Evolutionary conservation across 352 stramenopile genomes (phyloP), one percentile per base, ranked within the genome.

Genomic region (Phytopythium vexans): DNA sequence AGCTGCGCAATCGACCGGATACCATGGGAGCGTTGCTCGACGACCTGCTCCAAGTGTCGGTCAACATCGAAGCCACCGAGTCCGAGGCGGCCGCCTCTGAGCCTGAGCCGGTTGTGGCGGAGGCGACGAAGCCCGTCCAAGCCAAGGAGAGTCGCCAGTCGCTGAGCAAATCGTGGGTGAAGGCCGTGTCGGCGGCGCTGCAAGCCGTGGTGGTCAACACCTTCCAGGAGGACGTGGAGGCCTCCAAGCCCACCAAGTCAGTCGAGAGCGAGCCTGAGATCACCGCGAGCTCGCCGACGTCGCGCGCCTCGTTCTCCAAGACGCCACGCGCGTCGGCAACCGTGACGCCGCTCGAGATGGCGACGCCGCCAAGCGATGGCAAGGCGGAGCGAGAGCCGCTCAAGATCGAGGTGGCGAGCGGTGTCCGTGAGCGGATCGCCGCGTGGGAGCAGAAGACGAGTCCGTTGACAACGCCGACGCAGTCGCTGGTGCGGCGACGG

Each of bases 21-120:
- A 59, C 61, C 47, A 73, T 88, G 52, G 47, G 60, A 32, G 62
- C 64, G 12, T 54, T 89, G 42, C 39, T 91, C 32, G 68, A 70
- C 47, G 63, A 88, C 36, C 60, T 91, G 46, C 58, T 91, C 38
- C n/a, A 83, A 41, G 65, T 91, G 40, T 58, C 66, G 8, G 54
- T 69, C 52, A 48, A 39, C 10, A 37, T 51, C 14, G 71, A 76
- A 55, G 58, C 64, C 7, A 55, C 67, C 33, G 34, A 51, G 32
- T 33, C 52, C 34, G 41, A 60, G 14, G 42, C 58, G 31, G 41
- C 46, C 35, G 8, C 32, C 44, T 8, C 7, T 15, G 11, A 43
- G 2, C 12, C 8, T n/a, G 12, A 43, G 11, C 12, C n/a, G 39
- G 12, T 15, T n/a, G 39, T 27, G 12, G 39, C 39, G 6, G 39